Evolutionary conservation across 1,284 basidiomycete species (phyloP).

Genomic region (Phellopilus nigrolimitatus): DNA sequence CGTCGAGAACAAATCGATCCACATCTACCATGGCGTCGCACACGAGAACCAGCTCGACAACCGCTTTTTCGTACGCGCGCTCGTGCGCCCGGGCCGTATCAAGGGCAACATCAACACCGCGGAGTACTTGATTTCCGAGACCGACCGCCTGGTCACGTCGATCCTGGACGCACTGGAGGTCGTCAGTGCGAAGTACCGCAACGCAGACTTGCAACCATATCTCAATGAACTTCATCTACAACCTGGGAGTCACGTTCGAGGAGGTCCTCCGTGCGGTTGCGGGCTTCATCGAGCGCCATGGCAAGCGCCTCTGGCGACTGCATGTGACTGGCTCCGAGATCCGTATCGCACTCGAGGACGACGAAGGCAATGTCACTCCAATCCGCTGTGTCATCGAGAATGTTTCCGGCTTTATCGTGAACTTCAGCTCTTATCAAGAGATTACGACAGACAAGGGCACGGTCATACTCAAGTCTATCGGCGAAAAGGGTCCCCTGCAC

Average conservation of each 20-base stretch:
- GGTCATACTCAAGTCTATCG: slow-evolving; percentile 93
- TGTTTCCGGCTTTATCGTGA: slow-evolving; percentile 97
- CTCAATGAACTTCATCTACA: slow-evolving; percentile 98
- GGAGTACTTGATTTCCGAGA: slow-evolving; percentile 97
- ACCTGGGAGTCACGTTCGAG: slow-evolving; percentile 91
- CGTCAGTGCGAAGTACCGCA: slow-evolving; percentile 80
- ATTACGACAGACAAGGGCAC: slow-evolving; percentile 94
- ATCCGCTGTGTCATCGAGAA: slow-evolving; percentile 98
- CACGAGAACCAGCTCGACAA: slow-evolving; percentile 95
- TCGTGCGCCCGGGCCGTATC: slow-evolving; percentile 93
- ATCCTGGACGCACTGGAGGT: slow-evolving; percentile 95
- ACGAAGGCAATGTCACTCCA: slow-evolving; percentile 88
- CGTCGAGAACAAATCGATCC: slow-evolving; percentile 84
- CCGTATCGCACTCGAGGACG: slow-evolving; percentile 90
- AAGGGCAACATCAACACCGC: slow-evolving; percentile 89
- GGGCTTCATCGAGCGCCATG: slow-evolving; percentile 97
- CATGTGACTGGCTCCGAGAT: slow-evolving; percentile 99
- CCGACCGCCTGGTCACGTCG: slow-evolving; percentile 92
- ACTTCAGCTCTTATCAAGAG: slow-evolving; percentile 99
- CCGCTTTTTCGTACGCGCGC: slow-evolving; percentile 96
- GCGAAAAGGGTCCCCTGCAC: slow-evolving; percentile 90
- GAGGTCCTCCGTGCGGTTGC: slow-evolving; percentile 94
- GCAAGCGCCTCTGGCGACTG: slow-evolving; percentile 95
- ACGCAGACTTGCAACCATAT: slow-evolving; percentile 95
- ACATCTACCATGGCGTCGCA: slow-evolving; percentile 95